Conservation (phyloP, 2,329 filamentous ascomycete genomes). For the Epichloe uncinata region DNA sequence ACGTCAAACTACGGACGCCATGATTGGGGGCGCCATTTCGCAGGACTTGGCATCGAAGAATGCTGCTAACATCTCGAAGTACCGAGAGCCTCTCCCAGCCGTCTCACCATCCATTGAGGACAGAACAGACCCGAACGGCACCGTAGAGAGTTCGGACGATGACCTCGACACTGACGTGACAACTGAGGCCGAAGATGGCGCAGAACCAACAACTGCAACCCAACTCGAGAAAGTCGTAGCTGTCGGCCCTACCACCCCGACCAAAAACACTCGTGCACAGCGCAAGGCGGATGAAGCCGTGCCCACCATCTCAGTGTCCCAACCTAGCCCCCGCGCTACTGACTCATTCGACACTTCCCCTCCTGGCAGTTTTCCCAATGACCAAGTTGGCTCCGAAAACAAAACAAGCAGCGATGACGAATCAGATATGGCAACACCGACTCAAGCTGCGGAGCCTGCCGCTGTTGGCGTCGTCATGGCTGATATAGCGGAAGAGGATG, state of each 20-base stretch:
- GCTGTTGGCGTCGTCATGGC: conserved; percentile 16
- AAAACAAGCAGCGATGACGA: background rate
- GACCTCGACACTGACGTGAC: conserved; percentile 12
- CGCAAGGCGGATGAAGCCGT: background rate
- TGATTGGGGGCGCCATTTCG: conserved; percentile 39
- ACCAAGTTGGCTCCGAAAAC: background rate
- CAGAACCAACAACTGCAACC: background rate
- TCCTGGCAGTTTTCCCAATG: conserved; percentile 5
- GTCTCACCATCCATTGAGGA: conserved; percentile 58
- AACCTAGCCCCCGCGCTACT: conserved; percentile 1
- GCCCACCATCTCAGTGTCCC: conserved; percentile 4
- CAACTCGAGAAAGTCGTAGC: background rate
- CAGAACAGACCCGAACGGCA: conserved; percentile 46
- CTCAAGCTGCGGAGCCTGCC: conserved; percentile 11
- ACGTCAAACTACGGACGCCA: conserved; percentile 47
- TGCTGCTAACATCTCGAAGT: conserved; percentile 41
- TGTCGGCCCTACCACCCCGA: conserved; percentile 1
- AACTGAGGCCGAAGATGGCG: conserved; percentile 6
- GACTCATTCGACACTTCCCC: background rate
- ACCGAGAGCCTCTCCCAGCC: conserved; percentile 53
- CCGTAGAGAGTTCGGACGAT: conserved; percentile 21
- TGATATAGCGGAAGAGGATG: conserved; percentile 25
- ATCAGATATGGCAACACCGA: conserved; percentile 5
- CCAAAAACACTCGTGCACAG: background rate
- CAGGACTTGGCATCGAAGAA: conserved; percentile 41